These are phyloP conservation scores for Talaromyces thailandensis DNA, from an alignment of 495 filamentous ascomycete genomes.

Conservation along the genomic window DNA sequence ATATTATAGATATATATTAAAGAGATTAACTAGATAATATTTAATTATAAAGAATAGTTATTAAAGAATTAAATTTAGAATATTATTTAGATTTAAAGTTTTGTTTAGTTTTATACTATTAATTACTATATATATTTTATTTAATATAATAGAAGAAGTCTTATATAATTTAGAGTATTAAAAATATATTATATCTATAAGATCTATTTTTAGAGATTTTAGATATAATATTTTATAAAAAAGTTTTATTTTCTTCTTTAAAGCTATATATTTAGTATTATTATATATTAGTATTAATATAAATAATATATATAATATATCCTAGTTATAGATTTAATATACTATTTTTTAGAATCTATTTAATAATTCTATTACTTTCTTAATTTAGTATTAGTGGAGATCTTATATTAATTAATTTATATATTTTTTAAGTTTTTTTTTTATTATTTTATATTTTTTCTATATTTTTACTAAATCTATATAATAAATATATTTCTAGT, in stretches of 20 bases:
- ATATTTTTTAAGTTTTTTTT: not conserved
- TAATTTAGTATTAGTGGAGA: not conserved
- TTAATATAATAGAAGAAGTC: conserved; percentile 7
- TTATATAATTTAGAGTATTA: conserved; percentile 4
- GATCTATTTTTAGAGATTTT: not conserved
- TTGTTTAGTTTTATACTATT: conserved; percentile 7
- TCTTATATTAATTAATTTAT: not conserved
- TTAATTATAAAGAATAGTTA: conserved; percentile 3
- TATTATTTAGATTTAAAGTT: conserved; percentile 4
- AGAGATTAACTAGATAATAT: conserved; percentile 9
- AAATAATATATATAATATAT: not conserved
- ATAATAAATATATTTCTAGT: too few species aligned
- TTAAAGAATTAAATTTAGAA: not conserved
- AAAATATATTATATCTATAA: too few species aligned
- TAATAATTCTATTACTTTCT: not conserved
- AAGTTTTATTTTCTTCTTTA: not conserved
- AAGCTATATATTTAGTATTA: not conserved
- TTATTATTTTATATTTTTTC: not conserved
- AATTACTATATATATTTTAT: conserved; percentile 7
- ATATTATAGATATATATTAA: conserved; percentile 9
- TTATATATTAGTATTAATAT: not conserved
- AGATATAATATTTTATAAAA: not conserved
- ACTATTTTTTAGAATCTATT: not conserved
- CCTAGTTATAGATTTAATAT: not conserved
- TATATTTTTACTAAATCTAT: not conserved